Conservation (phyloP, 2,329 filamentous ascomycete species). For the Elsinoe perseae region DNA sequence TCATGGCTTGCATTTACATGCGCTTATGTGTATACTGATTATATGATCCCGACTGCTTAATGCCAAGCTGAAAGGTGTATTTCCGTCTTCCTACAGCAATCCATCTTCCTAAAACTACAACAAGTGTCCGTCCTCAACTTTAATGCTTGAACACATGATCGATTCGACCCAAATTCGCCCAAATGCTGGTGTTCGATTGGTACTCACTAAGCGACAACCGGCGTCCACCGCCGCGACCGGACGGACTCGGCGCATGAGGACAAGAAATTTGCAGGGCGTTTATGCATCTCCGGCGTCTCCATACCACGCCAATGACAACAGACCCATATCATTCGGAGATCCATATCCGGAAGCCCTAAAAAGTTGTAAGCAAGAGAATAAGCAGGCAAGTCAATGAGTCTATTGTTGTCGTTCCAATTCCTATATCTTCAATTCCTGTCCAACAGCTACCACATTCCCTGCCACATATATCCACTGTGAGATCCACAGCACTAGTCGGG, state of each 20-base stretch:
- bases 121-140: neutral
- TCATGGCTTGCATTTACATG: neutral
- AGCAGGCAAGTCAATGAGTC: neutral
- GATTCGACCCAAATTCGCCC: neutral
- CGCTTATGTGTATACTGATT: neutral
- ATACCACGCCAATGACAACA: neutral
- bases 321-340: neutral
- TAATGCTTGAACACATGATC: neutral
- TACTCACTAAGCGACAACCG: neutral
- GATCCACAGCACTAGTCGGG: neutral
- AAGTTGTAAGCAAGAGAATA: neutral
- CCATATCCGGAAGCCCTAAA: neutral
- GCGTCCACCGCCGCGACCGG: neutral
- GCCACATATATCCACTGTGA: neutral
- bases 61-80: neutral
- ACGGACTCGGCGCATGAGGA: neutral
- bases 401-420: neutral
- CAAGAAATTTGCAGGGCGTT: neutral
- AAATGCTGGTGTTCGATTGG: neutral
- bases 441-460: neutral
- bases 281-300: constrained; percentile 11
- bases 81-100: neutral
- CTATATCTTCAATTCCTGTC: neutral
- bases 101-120: no score
- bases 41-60: neutral